These are phyloP conservation scores for Xylariaceae sp. DNA, from an alignment of 2,329 filamentous ascomycete species.

Conservation along the genomic window DNA sequence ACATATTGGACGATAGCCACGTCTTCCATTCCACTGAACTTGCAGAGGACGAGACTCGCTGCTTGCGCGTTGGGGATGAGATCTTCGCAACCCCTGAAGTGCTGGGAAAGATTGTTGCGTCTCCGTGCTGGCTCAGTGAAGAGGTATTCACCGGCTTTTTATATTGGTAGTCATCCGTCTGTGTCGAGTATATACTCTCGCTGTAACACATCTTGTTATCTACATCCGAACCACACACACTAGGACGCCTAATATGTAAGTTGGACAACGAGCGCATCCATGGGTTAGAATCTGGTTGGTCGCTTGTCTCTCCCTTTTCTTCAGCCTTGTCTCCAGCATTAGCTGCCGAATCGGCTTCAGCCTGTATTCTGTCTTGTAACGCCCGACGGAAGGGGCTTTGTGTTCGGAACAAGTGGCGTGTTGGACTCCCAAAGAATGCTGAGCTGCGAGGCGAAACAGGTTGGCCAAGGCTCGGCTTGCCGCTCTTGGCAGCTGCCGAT, in stretches of 20 bases:
- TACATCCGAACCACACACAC: slow-evolving; percentile 35
- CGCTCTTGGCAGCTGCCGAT: slow-evolving; percentile 8
- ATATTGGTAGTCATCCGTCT: slow-evolving; percentile 19
- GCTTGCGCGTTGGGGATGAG: slow-evolving; percentile 19
- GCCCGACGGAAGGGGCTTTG: slow-evolving; percentile 51
- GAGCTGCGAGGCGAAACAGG: slow-evolving; percentile 39
- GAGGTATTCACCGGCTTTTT: slow-evolving; percentile 13
- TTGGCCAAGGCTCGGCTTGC: slow-evolving; percentile 21
- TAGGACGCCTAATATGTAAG: slow-evolving; percentile 37
- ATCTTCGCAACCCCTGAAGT: slow-evolving; percentile 26
- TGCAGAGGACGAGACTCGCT: slow-evolving; percentile 29
- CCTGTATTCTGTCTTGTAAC: slow-evolving; percentile 42
- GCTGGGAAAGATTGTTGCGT: slow-evolving; percentile 33
- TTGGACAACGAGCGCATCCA: slow-evolving; percentile 39
- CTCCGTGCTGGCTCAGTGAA: slow-evolving; percentile 25
- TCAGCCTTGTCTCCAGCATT: slow-evolving; percentile 38
- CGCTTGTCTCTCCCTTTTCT: slow-evolving; percentile 33
- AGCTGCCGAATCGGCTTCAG: slow-evolving; percentile 20
- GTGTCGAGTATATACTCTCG: slow-evolving; percentile 46
- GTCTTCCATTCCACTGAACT: slow-evolving; percentile 47
- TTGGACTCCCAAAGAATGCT: slow-evolving; percentile 47
- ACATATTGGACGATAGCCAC: slow-evolving; percentile 48
- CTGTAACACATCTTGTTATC: slow-evolving; percentile 36
- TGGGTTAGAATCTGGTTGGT: slow-evolving; percentile 30
- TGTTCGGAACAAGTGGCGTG: slow-evolving; percentile 47